Percentiles rank a stretch among this genome's conserved stretches.
These are phyloP conservation scores for Wickerhamomyces rabaulensis DNA, from an alignment of 805 yeast genomes.

Conservation along the genomic window DNA sequence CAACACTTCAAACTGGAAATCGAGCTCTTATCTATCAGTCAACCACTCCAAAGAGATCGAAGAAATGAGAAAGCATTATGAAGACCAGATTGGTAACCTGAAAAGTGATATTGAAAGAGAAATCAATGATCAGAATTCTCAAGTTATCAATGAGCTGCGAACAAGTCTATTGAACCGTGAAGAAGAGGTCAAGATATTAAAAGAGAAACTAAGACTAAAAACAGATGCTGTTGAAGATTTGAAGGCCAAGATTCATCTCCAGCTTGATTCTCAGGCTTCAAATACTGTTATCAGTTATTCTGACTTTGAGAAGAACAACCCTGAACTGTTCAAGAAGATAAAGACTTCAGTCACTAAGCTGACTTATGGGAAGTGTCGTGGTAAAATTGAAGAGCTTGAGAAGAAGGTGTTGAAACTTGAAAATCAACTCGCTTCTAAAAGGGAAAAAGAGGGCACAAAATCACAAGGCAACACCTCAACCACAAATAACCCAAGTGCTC, in stretches of 20 bases:
- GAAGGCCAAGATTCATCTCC: conserved; percentile 1
- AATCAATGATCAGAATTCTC: not conserved
- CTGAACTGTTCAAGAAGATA: conserved; percentile 4
- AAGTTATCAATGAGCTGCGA: not conserved
- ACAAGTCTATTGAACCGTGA: not conserved
- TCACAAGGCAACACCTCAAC: not conserved
- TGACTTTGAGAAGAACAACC: conserved; percentile 6
- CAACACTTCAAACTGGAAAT: conserved; percentile 1
- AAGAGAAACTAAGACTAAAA: not conserved
- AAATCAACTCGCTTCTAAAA: not conserved
- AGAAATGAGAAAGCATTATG: conserved; percentile 1
- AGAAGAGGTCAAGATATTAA: not conserved
- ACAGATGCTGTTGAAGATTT: conserved; percentile 2
- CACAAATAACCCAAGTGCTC: not conserved
- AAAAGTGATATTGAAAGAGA: conserved; percentile 3
- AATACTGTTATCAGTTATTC: conserved; percentile 3
- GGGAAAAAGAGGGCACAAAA: not conserved
- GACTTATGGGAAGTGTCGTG: conserved; percentile 2
- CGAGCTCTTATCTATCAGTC: conserved; percentile 7
- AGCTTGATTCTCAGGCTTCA: not conserved
- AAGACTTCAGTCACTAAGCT: conserved; percentile 5
- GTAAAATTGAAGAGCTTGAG: conserved; percentile 5
- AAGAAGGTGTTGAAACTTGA: not conserved
- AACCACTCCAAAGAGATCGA: conserved; percentile 3
- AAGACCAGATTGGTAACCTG: not conserved